These are phyloP conservation scores for Suillus ampliporus DNA, from an alignment of 768 basidiomycete genomes.

Conservation along the genomic window DNA sequence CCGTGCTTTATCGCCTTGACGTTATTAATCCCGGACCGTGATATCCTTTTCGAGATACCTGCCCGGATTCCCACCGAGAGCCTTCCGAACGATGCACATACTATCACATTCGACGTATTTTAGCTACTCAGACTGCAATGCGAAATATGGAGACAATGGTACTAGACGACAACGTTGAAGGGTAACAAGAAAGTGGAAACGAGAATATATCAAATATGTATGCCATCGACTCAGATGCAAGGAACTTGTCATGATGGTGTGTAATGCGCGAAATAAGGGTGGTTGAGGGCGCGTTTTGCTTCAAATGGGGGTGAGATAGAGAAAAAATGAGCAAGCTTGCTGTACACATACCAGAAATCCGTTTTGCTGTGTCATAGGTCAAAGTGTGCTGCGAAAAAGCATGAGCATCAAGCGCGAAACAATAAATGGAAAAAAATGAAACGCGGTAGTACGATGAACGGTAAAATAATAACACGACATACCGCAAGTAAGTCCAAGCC, in stretches of 20 bases:
- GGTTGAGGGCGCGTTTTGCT: constrained; percentile 64
- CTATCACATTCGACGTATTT: constrained; percentile 27
- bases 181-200: constrained; percentile 4
- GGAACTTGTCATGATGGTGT: constrained; percentile 28
- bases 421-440: constrained; percentile 1
- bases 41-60: constrained; percentile 27
- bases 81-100: constrained; percentile 19
- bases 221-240: constrained; percentile 7
- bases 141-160: not conserved
- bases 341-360: constrained; percentile 79
- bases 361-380: constrained; percentile 88
- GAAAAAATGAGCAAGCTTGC: not conserved
- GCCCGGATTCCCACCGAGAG: not conserved
- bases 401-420: not conserved
- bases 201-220: constrained; percentile 7
- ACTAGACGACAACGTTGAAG: constrained; percentile 8
- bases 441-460: not conserved
- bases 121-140: constrained; percentile 20
- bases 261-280: constrained; percentile 61
- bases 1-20: constrained; percentile 39
- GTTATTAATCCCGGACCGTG: constrained; percentile 21
- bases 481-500: constrained; percentile 87
- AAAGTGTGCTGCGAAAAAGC: constrained; percentile 58
- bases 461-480: constrained; percentile 17
- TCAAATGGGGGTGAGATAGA: constrained; percentile 10